phyloP scores from a whole-genome alignment of 1,284 basidiomycete species.

The Sporisorium exsertum region DNA sequence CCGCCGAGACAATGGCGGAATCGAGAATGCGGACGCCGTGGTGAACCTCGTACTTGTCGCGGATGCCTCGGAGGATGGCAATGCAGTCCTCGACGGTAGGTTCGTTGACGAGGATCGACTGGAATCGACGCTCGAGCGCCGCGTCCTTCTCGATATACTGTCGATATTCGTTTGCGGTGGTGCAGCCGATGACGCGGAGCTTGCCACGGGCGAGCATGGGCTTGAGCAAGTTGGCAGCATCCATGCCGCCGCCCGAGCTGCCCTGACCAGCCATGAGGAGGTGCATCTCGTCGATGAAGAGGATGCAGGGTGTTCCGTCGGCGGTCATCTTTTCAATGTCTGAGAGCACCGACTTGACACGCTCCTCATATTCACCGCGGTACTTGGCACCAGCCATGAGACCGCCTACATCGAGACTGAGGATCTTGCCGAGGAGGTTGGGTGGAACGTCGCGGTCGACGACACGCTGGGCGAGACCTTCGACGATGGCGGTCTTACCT shows the following conservation, averaged over 20 bases:
- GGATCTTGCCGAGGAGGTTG: constrained; percentile 84
- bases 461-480: constrained; percentile 95
- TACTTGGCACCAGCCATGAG: constrained; percentile 96
- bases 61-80: constrained; percentile 89
- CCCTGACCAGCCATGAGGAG: constrained; percentile 67
- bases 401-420: constrained; percentile 87
- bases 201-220: constrained; percentile 81
- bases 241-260: constrained; percentile 61
- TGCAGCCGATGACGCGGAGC: constrained; percentile 89
- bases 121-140: constrained; percentile 91
- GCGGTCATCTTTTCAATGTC: constrained; percentile 93
- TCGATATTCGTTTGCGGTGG: constrained; percentile 91
- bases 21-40: constrained; percentile 82
- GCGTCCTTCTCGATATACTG: constrained; percentile 91
- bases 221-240: constrained; percentile 68
- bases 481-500: constrained; percentile 80
- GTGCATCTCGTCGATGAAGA: constrained; percentile 89
- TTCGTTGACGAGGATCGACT: constrained; percentile 91
- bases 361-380: constrained; percentile 97
- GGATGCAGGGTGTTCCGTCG: constrained; percentile 84
- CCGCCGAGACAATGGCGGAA: constrained; percentile 87
- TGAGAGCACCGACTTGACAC: constrained; percentile 87
- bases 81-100: constrained; percentile 91
- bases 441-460: constrained; percentile 94
- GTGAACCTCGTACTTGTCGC: constrained; percentile 79